phyloP scores from a whole-genome alignment of 148 eudicot species.

The Amaranthus cruentus region DNA sequence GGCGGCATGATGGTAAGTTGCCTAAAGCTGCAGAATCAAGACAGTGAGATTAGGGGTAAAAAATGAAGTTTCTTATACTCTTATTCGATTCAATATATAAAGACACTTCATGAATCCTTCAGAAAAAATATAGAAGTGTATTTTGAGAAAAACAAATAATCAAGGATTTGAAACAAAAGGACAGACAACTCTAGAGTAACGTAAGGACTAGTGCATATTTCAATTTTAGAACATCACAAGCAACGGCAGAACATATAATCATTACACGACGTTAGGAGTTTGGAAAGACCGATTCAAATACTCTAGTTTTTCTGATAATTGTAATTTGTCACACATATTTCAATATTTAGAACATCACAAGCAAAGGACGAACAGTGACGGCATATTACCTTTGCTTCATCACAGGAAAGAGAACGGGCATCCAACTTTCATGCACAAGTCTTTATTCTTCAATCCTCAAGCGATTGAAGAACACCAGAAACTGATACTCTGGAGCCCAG shows the following conservation, averaged over 20 bases:
- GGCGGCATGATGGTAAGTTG: background rate
- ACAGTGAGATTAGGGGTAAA: no score
- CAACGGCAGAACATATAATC: background rate
- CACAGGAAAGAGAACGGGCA: background rate
- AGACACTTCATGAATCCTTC: no score
- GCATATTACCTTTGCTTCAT: constrained; percentile 4
- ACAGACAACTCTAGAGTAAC: no score
- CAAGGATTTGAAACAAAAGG: no score
- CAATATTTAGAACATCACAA: background rate
- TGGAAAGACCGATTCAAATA: no score
- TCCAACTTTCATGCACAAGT: constrained; percentile 23
- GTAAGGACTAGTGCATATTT: background rate
- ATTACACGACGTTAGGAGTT: no score
- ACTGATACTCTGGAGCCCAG: constrained; percentile 86
- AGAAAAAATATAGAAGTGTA: no score
- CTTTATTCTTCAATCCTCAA: constrained; percentile 61
- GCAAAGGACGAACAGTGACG: background rate
- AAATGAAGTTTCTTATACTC: no score
- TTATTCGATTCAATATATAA: no score
- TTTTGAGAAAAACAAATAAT: no score
- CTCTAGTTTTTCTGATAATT: no score
- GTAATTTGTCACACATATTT: background rate
- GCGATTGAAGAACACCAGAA: constrained; percentile 88
- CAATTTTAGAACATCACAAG: background rate
- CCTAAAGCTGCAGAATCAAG: constrained; percentile 10